Evolutionary conservation across 2,329 filamentous ascomycete genomes (phyloP), one percentile per base, ranked within the genome.

Genomic region (Ophiostoma ips): DNA sequence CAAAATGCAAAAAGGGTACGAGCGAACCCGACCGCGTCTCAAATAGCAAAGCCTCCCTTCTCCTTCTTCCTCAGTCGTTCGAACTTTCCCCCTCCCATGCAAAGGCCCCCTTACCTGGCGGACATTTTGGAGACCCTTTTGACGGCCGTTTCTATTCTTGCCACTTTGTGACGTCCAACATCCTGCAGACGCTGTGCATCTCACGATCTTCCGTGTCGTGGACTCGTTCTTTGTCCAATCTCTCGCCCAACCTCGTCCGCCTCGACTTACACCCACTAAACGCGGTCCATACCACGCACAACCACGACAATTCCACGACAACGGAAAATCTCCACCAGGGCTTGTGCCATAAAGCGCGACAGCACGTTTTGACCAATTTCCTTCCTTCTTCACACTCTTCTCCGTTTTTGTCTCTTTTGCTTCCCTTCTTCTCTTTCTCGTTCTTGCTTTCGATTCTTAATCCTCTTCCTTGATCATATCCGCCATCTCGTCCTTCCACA

Each of bases 1-100:
- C 45, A 30, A 47, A 48, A 52, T 46, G 49, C 51, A 55, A 55
- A 53, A 48, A 51, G 24, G 24, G 24, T 28, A 53, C 48, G 48
- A 53, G 7, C 19, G 21, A 28, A 28, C 13, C 36, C 40, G 44
- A 53, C 55, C 54, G 54, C 55, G 54, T 55, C 52, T 57, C 50
- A 54, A 56, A 53, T 52, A 52, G 45, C 45, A 30, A 52, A 43
- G 45, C 40, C 50, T 43, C 54, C 55, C 55, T 49, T 50, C 41
- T 41, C 46, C 46, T 49, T 16, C 45, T 50, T 49, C 40, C 47
- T 50, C 48, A 30, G 41, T 36, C 33, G 24, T 43, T 44, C 18
- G n/a, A n/a, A n/a, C 43, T 28, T 49, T 47, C 36, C 49, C 30
- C 34, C 33, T 46, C 38, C 5, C 24, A 43, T 41, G 24, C 30